A percentile compares a stretch with the other conserved stretches of the same genome.
These are phyloP conservation scores for Neurospora sp. DNA, from an alignment of 495 filamentous ascomycete genomes.

Conservation along the genomic window DNA sequence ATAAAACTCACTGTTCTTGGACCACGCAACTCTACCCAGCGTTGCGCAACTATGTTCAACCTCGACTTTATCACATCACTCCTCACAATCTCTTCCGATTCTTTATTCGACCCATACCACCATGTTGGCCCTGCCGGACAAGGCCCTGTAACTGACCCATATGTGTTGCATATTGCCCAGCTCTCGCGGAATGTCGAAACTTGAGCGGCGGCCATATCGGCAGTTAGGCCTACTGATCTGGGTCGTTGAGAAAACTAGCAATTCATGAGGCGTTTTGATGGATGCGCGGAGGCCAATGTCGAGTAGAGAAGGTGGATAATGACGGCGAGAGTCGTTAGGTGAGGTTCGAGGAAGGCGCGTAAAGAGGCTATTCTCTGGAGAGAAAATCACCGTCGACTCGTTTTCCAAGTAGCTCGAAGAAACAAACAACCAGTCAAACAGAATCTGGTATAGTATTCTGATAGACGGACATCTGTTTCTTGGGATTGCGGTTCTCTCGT, in stretches of 20 bases:
- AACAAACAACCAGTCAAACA: background rate
- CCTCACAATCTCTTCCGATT: background rate
- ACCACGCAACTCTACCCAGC: conserved; percentile 20
- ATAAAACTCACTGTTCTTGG: conserved; percentile 15
- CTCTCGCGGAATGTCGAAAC: conserved; percentile 22
- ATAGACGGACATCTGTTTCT: background rate
- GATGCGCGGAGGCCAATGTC: conserved; percentile 9
- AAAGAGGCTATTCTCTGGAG: background rate
- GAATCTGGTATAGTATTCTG: background rate
- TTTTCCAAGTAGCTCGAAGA: background rate
- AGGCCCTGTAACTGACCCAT: conserved; percentile 12
- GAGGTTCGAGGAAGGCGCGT: background rate
- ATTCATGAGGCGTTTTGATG: conserved; percentile 35
- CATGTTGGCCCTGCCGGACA: conserved; percentile 10
- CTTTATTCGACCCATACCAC: conserved; percentile 11
- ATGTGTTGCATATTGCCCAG: conserved; percentile 20
- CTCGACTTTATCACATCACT: conserved; percentile 7
- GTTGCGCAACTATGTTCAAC: conserved; percentile 22
- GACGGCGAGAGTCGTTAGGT: conserved; percentile 1
- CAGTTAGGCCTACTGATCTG: conserved; percentile 11
- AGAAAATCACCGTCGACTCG: background rate
- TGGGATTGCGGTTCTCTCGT: conserved; percentile 5
- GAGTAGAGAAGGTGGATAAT: background rate
- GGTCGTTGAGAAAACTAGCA: conserved; percentile 2
- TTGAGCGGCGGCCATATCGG: conserved; percentile 36